A percentile compares a stretch with the other conserved stretches of the same genome.
Evolutionary conservation across 73 alveolate genomes (phyloP).

Genomic region (Urostyla sp.): DNA sequence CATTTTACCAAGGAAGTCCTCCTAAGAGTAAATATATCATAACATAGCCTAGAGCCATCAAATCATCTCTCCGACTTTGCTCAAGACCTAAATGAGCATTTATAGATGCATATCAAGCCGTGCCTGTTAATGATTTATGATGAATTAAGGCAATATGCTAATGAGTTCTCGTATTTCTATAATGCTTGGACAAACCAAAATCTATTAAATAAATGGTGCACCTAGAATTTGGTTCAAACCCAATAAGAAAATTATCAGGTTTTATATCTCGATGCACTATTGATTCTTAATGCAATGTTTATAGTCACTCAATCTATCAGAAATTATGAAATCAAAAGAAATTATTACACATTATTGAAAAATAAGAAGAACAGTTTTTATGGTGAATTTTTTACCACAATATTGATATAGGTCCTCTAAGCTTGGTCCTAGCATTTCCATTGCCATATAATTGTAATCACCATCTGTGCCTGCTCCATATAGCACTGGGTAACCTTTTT

Average conservation of each 20-base stretch:
- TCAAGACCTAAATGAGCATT: slow-evolving; percentile 81
- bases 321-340: background rate
- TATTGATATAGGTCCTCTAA: slow-evolving; percentile 80
- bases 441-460: slow-evolving; percentile 77
- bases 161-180: slow-evolving; percentile 83
- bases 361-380: slow-evolving; percentile 73
- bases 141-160: slow-evolving; percentile 65
- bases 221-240: background rate
- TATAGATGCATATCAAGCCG: slow-evolving; percentile 78
- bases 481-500: slow-evolving; percentile 83
- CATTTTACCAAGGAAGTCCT: slow-evolving; percentile 81
- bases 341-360: slow-evolving; percentile 70
- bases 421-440: slow-evolving; percentile 87
- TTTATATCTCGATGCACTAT: slow-evolving; percentile 74
- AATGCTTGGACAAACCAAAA: slow-evolving; percentile 94
- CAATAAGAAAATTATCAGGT: slow-evolving; percentile 74
- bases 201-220: slow-evolving; percentile 81
- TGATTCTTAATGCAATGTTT: slow-evolving; percentile 59
- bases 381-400: slow-evolving; percentile 69
- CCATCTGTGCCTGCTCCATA: slow-evolving; percentile 78
- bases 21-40: slow-evolving; percentile 75
- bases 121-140: slow-evolving; percentile 72
- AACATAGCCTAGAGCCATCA: slow-evolving; percentile 80
- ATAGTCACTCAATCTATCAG: slow-evolving; percentile 56
- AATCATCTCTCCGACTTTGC: slow-evolving; percentile 82